phyloP scores from a whole-genome alignment of 1,284 basidiomycete species.

The Abortiporus biennis region DNA sequence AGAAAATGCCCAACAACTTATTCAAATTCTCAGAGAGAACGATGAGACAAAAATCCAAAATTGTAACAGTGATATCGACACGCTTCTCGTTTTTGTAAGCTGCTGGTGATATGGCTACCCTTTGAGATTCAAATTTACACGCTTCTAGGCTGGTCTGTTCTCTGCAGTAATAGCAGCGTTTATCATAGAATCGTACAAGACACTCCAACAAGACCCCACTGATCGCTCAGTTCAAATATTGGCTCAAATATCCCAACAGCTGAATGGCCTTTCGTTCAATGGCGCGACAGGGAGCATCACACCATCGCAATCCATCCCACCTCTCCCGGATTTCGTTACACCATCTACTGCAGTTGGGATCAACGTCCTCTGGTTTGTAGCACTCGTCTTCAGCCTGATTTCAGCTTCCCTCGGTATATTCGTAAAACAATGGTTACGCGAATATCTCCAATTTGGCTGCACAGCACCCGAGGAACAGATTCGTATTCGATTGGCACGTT shows the following conservation, averaged over 20 bases:
- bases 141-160: slow-evolving; percentile 1
- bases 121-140: neutral
- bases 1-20: no score
- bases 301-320: neutral
- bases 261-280: neutral
- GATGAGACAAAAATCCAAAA: neutral
- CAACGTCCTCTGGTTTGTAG: slow-evolving; percentile 2
- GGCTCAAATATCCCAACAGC: neutral
- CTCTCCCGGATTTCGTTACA: neutral
- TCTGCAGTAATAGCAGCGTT: slow-evolving; percentile 2
- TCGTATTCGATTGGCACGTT: slow-evolving; percentile 17
- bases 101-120: neutral
- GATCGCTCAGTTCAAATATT: neutral
- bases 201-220: neutral
- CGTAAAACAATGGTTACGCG: no score
- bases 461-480: slow-evolving; percentile 1
- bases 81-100: slow-evolving; percentile 2
- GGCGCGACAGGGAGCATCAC: neutral
- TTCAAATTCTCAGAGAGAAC: no score
- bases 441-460: neutral
- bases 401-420: neutral
- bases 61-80: slow-evolving; percentile 2
- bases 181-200: neutral
- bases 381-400: neutral
- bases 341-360: neutral